phyloP scores from a whole-genome alignment of 768 basidiomycete genomes.

The Suillus occidentalis region DNA sequence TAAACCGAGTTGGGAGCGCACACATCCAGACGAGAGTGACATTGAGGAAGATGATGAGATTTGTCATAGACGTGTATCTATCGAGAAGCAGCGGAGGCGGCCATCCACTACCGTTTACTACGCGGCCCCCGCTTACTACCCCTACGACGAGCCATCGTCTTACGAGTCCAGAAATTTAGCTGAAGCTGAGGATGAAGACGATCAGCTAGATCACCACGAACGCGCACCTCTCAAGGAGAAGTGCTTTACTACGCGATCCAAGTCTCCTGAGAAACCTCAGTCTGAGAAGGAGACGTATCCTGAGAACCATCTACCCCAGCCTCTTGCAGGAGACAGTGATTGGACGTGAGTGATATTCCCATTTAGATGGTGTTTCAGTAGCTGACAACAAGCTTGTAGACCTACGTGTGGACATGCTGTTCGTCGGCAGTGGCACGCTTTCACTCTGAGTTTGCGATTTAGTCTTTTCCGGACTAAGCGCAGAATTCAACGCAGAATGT shows the following conservation, averaged over 20 bases:
- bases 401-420: constrained; percentile 59
- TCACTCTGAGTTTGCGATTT: constrained; percentile 56
- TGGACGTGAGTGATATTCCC: constrained; percentile 30
- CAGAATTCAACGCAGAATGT: constrained; percentile 30
- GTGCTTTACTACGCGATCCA: constrained; percentile 13
- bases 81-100: constrained; percentile 25
- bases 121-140: constrained; percentile 24
- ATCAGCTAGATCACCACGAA: constrained; percentile 15
- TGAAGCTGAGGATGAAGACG: constrained; percentile 28
- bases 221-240: constrained; percentile 30
- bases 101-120: constrained; percentile 24
- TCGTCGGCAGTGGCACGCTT: constrained; percentile 60
- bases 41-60: constrained; percentile 30
- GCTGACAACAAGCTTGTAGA: constrained; percentile 29
- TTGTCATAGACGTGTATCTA: constrained; percentile 15
- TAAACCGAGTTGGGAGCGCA: constrained; percentile 37
- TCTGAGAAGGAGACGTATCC: constrained; percentile 19
- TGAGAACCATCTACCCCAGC: constrained; percentile 4
- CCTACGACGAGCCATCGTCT: constrained; percentile 31
- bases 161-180: constrained; percentile 28
- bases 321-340: constrained; percentile 24
- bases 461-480: constrained; percentile 54
- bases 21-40: constrained; percentile 29
- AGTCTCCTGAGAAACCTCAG: constrained; percentile 22
- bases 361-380: background rate